Base-by-base conservation (phyloP, 805 yeast genomes). In the Hanseniaspora valbyensis region DNA sequence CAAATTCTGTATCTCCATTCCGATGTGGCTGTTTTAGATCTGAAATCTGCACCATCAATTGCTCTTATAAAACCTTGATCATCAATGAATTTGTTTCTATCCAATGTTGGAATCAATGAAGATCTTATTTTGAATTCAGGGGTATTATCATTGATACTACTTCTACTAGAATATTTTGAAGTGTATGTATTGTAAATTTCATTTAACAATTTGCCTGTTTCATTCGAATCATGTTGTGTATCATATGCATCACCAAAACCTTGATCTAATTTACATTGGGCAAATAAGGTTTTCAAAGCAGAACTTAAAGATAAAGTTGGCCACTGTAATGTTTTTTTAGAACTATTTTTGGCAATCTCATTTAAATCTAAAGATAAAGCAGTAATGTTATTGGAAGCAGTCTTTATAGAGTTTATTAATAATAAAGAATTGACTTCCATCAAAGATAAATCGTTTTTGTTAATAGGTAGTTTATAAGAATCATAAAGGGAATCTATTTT, bases 121-220 rank as follows among this genome's bases (percentile, higher is more conserved):
- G 24, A 24, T 33, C 51, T 54, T 28, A 37, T 28, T 14, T 42
- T 49, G 5, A 19, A 18, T 18, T 16, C 8, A 8, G 19, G 7
- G 6, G 25, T 25, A n/a, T 36, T 34, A 10, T 30, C 41, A 7
- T 32, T 9, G 28, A 10, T 8, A 13, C 39, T 34, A 18, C 24
- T 34, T 19, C 16, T 34, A 19, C 39, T 19, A 4, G 39, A 53
- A 44, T 63, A 65, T 48, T 67, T 64, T 1, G 77, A 72, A 0
- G 76, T 71, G 54, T 71, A 71, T 21, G 69, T 55, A 52, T 70
- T 70, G 56, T 71, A 69, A 3, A 72, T 64, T 50, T 68, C 62
- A 42, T 68, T 71, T 54, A 74, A 72, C 1, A 73, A 68, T 45
- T 70, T 73, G 50, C 69, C 72, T 6, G 74, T 75, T 44, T 71